phyloP scores from a whole-genome alignment of 2,329 filamentous ascomycete species.

The Epichloe uncinata region DNA sequence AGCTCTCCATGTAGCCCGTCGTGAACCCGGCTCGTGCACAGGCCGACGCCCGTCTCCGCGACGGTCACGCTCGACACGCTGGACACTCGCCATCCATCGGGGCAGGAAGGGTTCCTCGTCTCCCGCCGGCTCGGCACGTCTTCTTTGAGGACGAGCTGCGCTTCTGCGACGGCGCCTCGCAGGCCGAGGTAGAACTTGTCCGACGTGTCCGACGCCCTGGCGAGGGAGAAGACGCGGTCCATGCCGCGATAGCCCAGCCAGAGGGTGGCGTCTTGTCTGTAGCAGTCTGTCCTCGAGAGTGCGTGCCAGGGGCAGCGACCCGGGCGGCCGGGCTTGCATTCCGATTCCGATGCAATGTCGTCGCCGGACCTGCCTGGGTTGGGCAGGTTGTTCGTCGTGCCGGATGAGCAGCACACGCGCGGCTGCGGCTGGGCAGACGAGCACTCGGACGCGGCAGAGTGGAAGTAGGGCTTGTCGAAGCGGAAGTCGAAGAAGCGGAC shows the following conservation, averaged over 20 bases:
- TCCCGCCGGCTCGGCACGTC: slow-evolving; percentile 13
- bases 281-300: slow-evolving; percentile 27
- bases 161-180: slow-evolving; percentile 32
- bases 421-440: slow-evolving; percentile 8
- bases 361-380: neutral
- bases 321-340: slow-evolving; percentile 23
- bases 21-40: slow-evolving; percentile 6
- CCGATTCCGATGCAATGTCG: neutral
- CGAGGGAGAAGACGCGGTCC: slow-evolving; percentile 31
- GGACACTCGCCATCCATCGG: neutral
- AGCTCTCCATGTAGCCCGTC: slow-evolving; percentile 5
- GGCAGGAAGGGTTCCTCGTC: neutral
- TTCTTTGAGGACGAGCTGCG: slow-evolving; percentile 17
- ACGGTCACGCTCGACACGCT: slow-evolving; percentile 10
- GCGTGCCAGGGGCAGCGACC: slow-evolving; percentile 34
- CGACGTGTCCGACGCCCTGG: slow-evolving; percentile 32
- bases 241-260: slow-evolving; percentile 25
- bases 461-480: slow-evolving; percentile 32
- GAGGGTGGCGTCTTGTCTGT: slow-evolving; percentile 35
- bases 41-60: slow-evolving; percentile 19
- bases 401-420: neutral
- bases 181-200: slow-evolving; percentile 37
- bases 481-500: slow-evolving; percentile 43
- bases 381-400: neutral
- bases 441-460: slow-evolving; percentile 36